Evolutionary conservation across 192 early-diverging fungal species (phyloP).

Genomic region (Geosiphon pyriformis): DNA sequence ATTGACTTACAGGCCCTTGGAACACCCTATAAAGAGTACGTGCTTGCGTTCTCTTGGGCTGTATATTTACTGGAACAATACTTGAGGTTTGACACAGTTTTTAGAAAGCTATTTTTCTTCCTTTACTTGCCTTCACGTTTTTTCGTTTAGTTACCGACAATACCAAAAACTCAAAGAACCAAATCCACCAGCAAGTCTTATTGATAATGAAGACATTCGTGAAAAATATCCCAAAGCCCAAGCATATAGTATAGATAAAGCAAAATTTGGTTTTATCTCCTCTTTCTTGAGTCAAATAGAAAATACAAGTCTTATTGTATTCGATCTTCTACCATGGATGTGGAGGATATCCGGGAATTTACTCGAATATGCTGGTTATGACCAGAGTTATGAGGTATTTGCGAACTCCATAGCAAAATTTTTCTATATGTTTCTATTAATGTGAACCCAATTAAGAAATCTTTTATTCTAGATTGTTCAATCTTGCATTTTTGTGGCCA

Average conservation of each 20-base stretch:
- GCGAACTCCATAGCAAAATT: too few relatives aligned
- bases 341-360: constrained; percentile 61
- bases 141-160: constrained; percentile 60
- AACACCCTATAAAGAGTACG: constrained; percentile 72
- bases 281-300: constrained; percentile 60
- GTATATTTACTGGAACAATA: constrained; percentile 81
- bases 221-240: constrained; percentile 81
- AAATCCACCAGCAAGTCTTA: constrained; percentile 64
- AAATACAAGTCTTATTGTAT: constrained; percentile 59
- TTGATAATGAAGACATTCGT: constrained; percentile 56
- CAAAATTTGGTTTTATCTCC: constrained; percentile 68
- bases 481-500: constrained; percentile 70
- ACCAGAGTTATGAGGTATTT: constrained; percentile 62
- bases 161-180: constrained; percentile 63
- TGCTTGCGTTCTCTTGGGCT: constrained; percentile 63
- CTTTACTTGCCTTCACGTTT: not conserved
- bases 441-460: too few relatives aligned
- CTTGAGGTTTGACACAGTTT: constrained; percentile 47
- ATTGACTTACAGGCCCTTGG: constrained; percentile 9
- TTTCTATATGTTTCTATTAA: too few relatives aligned
- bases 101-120: not conserved
- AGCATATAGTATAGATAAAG: constrained; percentile 81
- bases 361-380: constrained; percentile 48
- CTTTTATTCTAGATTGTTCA: constrained; percentile 81
- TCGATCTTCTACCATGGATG: constrained; percentile 66